Evolutionary conservation across 1,139 yeast species (phyloP).

Genomic region (Pichia sp.): DNA sequence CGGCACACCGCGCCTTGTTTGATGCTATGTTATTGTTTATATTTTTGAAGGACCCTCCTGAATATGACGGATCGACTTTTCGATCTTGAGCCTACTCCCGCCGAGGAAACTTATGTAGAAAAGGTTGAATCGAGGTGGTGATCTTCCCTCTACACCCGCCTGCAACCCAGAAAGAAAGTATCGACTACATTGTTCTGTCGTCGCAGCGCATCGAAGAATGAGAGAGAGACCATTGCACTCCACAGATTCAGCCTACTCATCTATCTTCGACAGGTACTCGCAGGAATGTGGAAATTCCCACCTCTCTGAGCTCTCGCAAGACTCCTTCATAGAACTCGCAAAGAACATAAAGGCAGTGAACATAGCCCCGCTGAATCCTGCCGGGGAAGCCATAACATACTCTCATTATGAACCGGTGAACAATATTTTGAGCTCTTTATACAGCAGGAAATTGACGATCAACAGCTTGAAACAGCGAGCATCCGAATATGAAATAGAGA

Average conservation of each 20-base stretch:
- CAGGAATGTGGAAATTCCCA: neutral
- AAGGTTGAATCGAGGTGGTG: neutral
- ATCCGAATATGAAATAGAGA: neutral
- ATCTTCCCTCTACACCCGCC: too few species aligned
- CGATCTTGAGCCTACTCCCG: neutral
- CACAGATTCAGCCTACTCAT: constrained; percentile 4
- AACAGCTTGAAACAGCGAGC: neutral
- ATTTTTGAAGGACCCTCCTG: neutral
- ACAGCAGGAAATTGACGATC: constrained; percentile 2
- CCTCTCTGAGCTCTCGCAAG: constrained; percentile 1
- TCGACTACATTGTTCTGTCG: too few species aligned
- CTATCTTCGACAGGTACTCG: constrained; percentile 8
- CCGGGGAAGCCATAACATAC: neutral
- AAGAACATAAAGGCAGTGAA: neutral
- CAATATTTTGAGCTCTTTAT: constrained; percentile 2
- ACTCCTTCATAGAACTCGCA: neutral
- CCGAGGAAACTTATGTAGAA: neutral
- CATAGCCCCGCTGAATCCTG: neutral
- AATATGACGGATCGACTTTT: neutral
- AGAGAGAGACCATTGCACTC: constrained; percentile 13
- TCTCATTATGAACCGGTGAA: constrained; percentile 15
- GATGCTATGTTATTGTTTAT: neutral
- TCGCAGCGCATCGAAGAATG: constrained; percentile 25
- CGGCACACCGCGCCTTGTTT: neutral
- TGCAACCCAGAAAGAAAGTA: too few species aligned